These are phyloP conservation scores for Solanum ahanhuiri DNA, from an alignment of 257 asterid genomes.

Conservation along the genomic window DNA sequence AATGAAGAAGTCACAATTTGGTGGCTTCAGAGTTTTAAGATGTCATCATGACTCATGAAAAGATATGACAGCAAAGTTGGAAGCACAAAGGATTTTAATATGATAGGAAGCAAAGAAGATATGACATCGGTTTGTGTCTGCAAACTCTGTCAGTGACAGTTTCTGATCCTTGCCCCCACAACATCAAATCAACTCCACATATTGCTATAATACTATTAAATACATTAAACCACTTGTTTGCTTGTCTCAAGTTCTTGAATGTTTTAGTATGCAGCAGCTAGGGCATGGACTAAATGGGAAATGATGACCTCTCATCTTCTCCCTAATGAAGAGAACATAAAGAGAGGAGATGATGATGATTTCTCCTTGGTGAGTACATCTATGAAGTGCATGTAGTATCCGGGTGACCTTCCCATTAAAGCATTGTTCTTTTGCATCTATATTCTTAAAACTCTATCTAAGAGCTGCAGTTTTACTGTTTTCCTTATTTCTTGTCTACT, in stretches of 20 bases:
- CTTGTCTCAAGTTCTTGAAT: constrained; percentile 12
- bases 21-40: not conserved
- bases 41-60: not conserved
- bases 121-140: not conserved
- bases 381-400: not conserved
- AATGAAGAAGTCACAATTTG: not conserved
- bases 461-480: not conserved
- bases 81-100: not conserved
- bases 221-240: not conserved
- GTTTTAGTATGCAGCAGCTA: constrained; percentile 78
- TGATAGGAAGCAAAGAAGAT: not conserved
- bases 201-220: not conserved
- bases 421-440: not conserved
- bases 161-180: not conserved
- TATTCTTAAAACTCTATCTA: not conserved
- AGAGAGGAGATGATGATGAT: constrained; percentile 72
- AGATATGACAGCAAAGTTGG: not conserved
- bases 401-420: not conserved
- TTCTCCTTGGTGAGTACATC: constrained; percentile 79
- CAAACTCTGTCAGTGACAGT: not conserved
- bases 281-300: constrained; percentile 99
- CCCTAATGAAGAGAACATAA: constrained; percentile 56
- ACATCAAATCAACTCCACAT: not conserved
- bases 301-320: constrained; percentile 92
- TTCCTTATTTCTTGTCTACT: not conserved